Base-by-base conservation (phyloP, 1,284 basidiomycete genomes). In the Microbotryum scabiosae region DNA sequence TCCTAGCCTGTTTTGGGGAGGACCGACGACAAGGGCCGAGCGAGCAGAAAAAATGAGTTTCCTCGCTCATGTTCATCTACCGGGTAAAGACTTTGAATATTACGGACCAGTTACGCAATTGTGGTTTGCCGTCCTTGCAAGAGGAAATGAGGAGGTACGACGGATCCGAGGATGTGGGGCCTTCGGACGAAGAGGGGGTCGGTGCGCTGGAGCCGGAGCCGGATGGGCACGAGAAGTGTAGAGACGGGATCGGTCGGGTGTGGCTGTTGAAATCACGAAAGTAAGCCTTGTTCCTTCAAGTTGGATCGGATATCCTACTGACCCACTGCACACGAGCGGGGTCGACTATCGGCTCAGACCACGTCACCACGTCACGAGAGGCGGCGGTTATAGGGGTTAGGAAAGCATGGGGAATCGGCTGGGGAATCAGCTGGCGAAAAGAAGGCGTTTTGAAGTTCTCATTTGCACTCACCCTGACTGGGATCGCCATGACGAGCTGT, bases 81-180 rank as follows among this genome's bases (percentile, higher is more conserved):
- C 55, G 14, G 26, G 16, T 26, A 45, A 5, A 14, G 7, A 32
- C 2, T 44, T 9, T 1, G 20, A 20, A 21, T 6, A 2, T 7
- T n/a, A 36, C 57, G 46, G 9, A 90, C 91, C 90, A 93, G 73
- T 92, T 90, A 69, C 91, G 84, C 67, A 96, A 79, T 90, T 94
- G 94, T 43, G 92, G 91, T 71, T 91, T 93, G 41, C 91, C 91
- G 79, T 96, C 92, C 78, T 97, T 96, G 80, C 92, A 96, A 70
- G 88, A 88, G 57, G 90, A 94, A 71, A 94, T 87, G 68, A 97
- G 81, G 65, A 93, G 79, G 76, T 86, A 97, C 32, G 85, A 84
- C 63, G 84, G 82, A 75, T 94, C 90, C n/a, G 54, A 20, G 0
- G 32, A 3, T 6, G 55, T 23, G 10, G 48, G 43, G 44, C 45